These are phyloP conservation scores for Penicillium canariense DNA, from an alignment of 495 filamentous ascomycete species.

Conservation along the genomic window DNA sequence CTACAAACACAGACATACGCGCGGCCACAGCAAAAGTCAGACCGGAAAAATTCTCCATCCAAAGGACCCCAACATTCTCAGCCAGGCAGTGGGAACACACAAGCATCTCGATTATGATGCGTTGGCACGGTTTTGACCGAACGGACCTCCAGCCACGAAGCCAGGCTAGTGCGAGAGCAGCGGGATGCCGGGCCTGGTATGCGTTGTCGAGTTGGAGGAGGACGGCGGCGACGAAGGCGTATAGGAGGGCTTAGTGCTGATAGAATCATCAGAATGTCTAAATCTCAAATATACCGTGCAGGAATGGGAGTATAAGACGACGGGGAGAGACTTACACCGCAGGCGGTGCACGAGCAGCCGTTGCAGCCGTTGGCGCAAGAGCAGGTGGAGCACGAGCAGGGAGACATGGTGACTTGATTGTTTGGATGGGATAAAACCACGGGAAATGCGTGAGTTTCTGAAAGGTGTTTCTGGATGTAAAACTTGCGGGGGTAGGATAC, in stretches of 20 bases:
- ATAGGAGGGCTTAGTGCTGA: slow-evolving; percentile 29
- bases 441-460: background rate
- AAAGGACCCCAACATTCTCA: slow-evolving; percentile 14
- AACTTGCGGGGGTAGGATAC: background rate
- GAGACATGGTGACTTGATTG: slow-evolving; percentile 36
- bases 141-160: background rate
- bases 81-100: background rate
- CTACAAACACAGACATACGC: slow-evolving; percentile 18
- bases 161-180: slow-evolving; percentile 23
- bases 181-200: slow-evolving; percentile 29
- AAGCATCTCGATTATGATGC: slow-evolving; percentile 12
- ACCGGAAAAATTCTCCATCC: slow-evolving; percentile 13
- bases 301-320: background rate
- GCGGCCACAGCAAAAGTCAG: slow-evolving; percentile 8
- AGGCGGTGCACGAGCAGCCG: slow-evolving; percentile 42
- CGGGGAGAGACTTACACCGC: slow-evolving; percentile 29
- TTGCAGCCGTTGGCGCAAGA: slow-evolving; percentile 45
- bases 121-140: slow-evolving; percentile 2
- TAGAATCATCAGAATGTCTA: slow-evolving; percentile 20
- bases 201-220: slow-evolving; percentile 24
- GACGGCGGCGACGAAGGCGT: slow-evolving; percentile 24
- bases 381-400: slow-evolving; percentile 47
- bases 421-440: slow-evolving; percentile 18
- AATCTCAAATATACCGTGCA: background rate
- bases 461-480: background rate